Evolutionary conservation across 768 basidiomycete species (phyloP).

Genomic region (Scleroderma bovista): DNA sequence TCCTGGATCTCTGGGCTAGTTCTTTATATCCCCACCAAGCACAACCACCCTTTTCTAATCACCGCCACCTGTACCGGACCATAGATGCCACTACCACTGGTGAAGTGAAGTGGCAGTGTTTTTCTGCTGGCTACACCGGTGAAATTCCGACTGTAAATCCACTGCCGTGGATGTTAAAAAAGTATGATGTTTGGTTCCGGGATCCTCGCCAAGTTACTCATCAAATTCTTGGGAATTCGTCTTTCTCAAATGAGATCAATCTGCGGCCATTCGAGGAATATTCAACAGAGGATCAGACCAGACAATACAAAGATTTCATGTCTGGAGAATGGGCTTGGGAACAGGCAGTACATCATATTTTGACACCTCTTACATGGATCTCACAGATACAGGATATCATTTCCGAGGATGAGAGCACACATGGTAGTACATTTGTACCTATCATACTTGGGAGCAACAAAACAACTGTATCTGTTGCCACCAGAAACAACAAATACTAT

Average conservation of each 20-base stretch:
- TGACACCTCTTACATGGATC: neutral
- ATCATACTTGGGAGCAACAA: too few relatives aligned
- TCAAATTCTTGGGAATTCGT: constrained; percentile 17
- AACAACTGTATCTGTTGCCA: too few relatives aligned
- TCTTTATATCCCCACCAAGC: neutral
- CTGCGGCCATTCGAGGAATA: constrained; percentile 8
- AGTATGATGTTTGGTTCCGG: neutral
- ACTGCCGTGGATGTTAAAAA: neutral
- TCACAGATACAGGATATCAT: constrained; percentile 21
- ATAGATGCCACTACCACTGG: neutral
- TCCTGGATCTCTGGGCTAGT: neutral
- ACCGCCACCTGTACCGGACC: neutral
- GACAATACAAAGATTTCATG: constrained; percentile 1
- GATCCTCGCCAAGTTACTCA: neutral
- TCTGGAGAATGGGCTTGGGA: constrained; percentile 11
- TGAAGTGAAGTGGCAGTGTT: neutral
- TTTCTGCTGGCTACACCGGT: neutral
- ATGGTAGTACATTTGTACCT: constrained; percentile 11
- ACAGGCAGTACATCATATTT: constrained; percentile 5
- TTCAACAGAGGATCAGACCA: neutral
- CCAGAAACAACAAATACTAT: too few relatives aligned
- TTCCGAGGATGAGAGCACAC: constrained; percentile 3
- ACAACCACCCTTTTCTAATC: neutral
- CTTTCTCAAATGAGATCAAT: constrained; percentile 18
- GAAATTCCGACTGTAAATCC: too few relatives aligned